Evolutionary conservation across 1,284 basidiomycete species (phyloP), one percentile per base, ranked within the genome.

Genomic region (Prillingera fragicola): DNA sequence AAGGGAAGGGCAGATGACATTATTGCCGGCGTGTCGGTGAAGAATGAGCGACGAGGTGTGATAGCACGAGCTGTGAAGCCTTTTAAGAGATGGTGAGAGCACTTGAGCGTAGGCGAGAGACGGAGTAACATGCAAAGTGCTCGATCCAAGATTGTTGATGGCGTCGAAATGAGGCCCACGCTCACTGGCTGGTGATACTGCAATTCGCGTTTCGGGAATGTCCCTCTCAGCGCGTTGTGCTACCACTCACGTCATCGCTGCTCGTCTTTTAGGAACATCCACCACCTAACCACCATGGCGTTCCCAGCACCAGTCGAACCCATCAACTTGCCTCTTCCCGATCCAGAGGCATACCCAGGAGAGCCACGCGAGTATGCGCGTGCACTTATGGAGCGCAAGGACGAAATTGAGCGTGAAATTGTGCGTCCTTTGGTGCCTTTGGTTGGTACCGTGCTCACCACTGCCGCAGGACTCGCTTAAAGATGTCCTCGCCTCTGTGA

Each of bases 351-450:
- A 9, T 69, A 69, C 46, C 42, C 48, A 12, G 64, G 52, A 34
- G 67, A 69, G 40, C 63, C 65, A 21, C 47, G 67, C 33, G 65
- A 69, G 41, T 65, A 64, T 46, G 69, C 68, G 5, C 45, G 59
- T 14, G 65, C 63, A 3, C 51, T 71, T 21, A 69, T 70, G 60
- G 55, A 67, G 52, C 50, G 63, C 15, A 69, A 65, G 43, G 66
- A 69, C 32, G 65, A 63, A 27, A 68, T 71, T 22, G 65, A 71
- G 42, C 51, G 52, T 29, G 64, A 69, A 48, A 70, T 71, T 28
- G 69, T 66, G 41, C 35, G 65, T 31, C 45, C 13, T 14, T 7
- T 8, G 7, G 8, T 6, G 15, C 12, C 17, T 13, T 4, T 38
- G 32, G 17, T n/a, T n/a, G 2, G 8, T 48, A 36, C 3, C 15